Base-by-base conservation (phyloP, 768 basidiomycete genomes). In the Clavaria fumosa region DNA sequence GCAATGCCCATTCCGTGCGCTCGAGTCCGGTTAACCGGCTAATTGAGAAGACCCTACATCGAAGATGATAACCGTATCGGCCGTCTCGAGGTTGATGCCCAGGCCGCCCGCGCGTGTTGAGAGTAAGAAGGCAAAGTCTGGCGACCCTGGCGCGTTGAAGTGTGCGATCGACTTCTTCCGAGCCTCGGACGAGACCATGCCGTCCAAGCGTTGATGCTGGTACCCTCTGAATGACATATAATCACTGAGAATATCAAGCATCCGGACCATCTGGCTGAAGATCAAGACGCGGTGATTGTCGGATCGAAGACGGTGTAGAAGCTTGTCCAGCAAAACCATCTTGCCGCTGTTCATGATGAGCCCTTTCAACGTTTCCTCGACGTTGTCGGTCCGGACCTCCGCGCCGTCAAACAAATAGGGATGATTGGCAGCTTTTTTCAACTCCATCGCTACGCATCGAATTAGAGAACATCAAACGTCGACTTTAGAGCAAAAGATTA, bases 241-340 rank as follows among this genome's bases (percentile, higher is more conserved):
- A 58, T 99, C 95, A 46, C 85, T 91, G 50, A 99, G 73, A 54
- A 99, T 97, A 60, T 99, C 95, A 31, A 99, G 69, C 76, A 97
- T 86, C 42, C 95, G 77, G 42, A 97, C 91, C 95, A 99, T 99
- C 59, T 96, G 89, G 50, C 90, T 95, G 67, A 99, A 99, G 49
- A 99, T 97, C 48, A 99, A 70, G 19, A 99, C 95, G 35, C 95
- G 83, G 51, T 97, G 95, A 3, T 85, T 84, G 53, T 97, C 93
- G 47, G 72, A 76, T 49, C 82, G 82, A 35, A 97, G 70, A 12
- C 86, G 77, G 17, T 67, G 70, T n/a, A 97, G 75, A 11, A 99
- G 72, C 57, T 99, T 99, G 63, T 99, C 95, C 38, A 99, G 77
- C 22, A 99, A 63, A 34, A 97, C 91, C 81, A 99, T 78, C 64